Evolutionary conservation across 1,284 basidiomycete genomes (phyloP).

Genomic region (Cryptococcus amylolentus): DNA sequence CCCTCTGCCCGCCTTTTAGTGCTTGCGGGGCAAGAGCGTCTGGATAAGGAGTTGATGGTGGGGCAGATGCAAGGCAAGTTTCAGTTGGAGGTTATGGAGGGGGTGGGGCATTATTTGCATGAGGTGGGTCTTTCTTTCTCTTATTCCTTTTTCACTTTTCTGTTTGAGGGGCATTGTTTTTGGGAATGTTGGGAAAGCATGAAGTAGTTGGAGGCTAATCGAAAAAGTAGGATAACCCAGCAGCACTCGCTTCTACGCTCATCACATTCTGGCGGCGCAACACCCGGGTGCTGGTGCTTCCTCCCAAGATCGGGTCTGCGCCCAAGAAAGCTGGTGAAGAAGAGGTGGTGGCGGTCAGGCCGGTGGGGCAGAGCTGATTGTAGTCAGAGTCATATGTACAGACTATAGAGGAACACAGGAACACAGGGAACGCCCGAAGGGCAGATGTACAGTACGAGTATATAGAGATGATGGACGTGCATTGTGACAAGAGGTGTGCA

Average conservation of each 20-base stretch:
- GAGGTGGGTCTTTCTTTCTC: constrained; percentile 59
- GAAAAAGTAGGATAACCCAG: constrained; percentile 70
- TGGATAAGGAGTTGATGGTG: constrained; percentile 93
- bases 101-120: constrained; percentile 89
- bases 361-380: constrained; percentile 62
- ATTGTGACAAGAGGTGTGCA: neutral
- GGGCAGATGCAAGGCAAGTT: constrained; percentile 99
- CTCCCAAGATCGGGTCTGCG: constrained; percentile 43
- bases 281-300: constrained; percentile 62
- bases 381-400: neutral
- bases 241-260: constrained; percentile 69
- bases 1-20: constrained; percentile 80
- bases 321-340: constrained; percentile 39
- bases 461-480: neutral
- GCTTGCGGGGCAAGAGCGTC: constrained; percentile 84
- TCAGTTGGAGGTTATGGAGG: constrained; percentile 80
- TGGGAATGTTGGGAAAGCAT: neutral
- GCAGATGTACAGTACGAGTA: neutral
- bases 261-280: constrained; percentile 90
- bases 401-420: too few species aligned
- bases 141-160: neutral
- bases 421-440: too few species aligned
- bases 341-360: constrained; percentile 57
- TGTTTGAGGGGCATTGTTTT: too few species aligned
- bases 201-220: neutral